Percentiles rank a stretch among this genome's conserved stretches.
These are phyloP conservation scores for Setaria viridis DNA, from an alignment of 202 grass and related monocot species.

Conservation along the genomic window DNA sequence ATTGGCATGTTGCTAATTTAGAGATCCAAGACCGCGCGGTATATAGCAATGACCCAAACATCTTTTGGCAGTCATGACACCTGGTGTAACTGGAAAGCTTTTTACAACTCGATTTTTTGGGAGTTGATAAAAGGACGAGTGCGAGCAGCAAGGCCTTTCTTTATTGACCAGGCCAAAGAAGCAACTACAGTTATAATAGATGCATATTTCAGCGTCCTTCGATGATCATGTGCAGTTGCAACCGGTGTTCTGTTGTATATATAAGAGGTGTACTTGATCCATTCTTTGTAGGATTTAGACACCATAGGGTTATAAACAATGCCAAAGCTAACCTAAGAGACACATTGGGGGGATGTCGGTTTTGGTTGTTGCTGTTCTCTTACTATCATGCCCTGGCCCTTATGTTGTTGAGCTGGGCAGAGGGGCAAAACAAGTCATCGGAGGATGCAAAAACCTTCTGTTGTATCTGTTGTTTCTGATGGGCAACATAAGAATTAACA, in stretches of 20 bases:
- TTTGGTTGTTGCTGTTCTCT: conserved; percentile 35
- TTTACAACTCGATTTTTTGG: conserved; percentile 80
- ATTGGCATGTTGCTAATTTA: conserved; percentile 98
- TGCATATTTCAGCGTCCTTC: conserved; percentile 53
- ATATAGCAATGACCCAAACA: conserved; percentile 87
- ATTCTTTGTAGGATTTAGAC: conserved; percentile 94
- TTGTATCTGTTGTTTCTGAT: conserved; percentile 39
- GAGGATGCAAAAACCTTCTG: conserved; percentile 27
- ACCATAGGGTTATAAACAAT: conserved; percentile 57
- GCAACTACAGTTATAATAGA: conserved; percentile 62
- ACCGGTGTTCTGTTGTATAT: conserved; percentile 60
- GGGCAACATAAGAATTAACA: conserved; percentile 43
- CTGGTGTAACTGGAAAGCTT: conserved; percentile 54
- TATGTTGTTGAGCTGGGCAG: conserved; percentile 47
- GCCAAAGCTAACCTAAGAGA: conserved; percentile 57
- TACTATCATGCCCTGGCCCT: conserved; percentile 26
- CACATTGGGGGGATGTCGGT: conserved; percentile 31
- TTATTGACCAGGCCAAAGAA: conserved; percentile 65
- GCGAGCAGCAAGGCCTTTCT: conserved; percentile 54
- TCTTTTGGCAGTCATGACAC: conserved; percentile 96
- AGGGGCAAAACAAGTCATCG: conserved; percentile 6
- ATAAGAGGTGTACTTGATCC: conserved; percentile 85
- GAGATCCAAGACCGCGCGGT: conserved; percentile 96
- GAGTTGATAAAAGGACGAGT: conserved; percentile 71
- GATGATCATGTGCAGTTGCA: conserved; percentile 63